Conservation (phyloP, 331 rosid species). For the Arachis monticola region DNA sequence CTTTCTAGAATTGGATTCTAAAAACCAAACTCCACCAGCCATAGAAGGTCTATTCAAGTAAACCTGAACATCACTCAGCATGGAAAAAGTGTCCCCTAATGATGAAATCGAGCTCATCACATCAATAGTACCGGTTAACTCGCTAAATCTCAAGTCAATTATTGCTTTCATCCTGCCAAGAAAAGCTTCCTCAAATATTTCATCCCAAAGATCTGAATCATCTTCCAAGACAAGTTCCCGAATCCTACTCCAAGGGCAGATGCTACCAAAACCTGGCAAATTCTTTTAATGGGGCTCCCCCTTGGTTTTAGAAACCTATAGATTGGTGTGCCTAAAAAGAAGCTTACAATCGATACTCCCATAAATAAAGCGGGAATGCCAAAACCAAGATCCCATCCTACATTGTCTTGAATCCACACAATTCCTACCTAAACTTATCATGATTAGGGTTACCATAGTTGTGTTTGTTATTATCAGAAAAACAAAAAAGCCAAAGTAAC, state of each 20-base stretch:
- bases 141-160: conserved; percentile 63
- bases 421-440: no score
- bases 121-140: conserved; percentile 55
- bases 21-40: conserved; percentile 92
- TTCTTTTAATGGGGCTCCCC: no score
- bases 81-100: conserved; percentile 42
- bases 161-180: conserved; percentile 78
- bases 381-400: no score
- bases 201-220: conserved; percentile 91
- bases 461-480: no score
- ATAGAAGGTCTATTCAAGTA: conserved; percentile 59
- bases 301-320: no score
- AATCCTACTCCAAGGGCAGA: conserved; percentile 84
- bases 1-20: conserved; percentile 67
- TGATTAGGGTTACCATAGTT: no score
- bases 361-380: no score
- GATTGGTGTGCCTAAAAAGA: no score
- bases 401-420: no score
- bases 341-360: no score
- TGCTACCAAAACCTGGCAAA: no score
- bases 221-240: conserved; percentile 93
- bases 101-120: conserved; percentile 53
- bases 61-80: conserved; percentile 56
- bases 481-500: no score
- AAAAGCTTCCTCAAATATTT: conserved; percentile 81